Base-by-base conservation (phyloP, 257 asterid genomes). In the Solanum bulbocastanum region DNA sequence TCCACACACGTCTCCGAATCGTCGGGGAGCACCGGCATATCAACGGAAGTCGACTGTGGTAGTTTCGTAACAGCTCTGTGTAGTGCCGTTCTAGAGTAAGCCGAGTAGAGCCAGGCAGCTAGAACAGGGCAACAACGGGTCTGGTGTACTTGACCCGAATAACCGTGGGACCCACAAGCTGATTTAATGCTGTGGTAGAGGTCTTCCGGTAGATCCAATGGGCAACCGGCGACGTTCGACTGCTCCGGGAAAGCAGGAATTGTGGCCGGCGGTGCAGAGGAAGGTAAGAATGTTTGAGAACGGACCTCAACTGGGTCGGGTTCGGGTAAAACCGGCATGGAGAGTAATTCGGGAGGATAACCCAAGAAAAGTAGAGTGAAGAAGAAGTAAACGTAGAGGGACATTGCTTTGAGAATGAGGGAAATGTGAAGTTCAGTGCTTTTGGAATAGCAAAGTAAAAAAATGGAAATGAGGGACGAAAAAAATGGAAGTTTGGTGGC, bases 241-340 rank as follows among this genome's bases (percentile, higher is more conserved):
- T 96, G 98, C 88, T 94, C 98, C n/a, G 96, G 98, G 92, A 96
- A 96, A 78, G 99, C 99, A 42, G 98, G 98, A 87, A 96, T 96
- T 69, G 98, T 96, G 83, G 96, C 91, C n/a, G 95, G 92, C 0
- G 96, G 92, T 62, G 96, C 56, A 16, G 66, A 92, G 87, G 88
- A 37, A 79, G 91, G 95, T 69, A 88, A 86, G 52, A 91, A 91
- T 39, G 92, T 92, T 75, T 93, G 97, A 83, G 95, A 92, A 32
- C 91, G 92, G 86, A 89, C 82, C 2, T 94, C n/a, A 5, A 90
- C 91, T 23, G 95, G 96, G 88, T 88, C 95, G 7, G 96, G 99
- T 89, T 94, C 92, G 85, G 98, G 92, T 76, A 91, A 39, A 40
- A 86, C 88, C 91, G 96, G 94, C 65, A 86, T 87, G 83, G 94